Conservation (phyloP, 345 rosid species). For the Pistacia integerrima region DNA sequence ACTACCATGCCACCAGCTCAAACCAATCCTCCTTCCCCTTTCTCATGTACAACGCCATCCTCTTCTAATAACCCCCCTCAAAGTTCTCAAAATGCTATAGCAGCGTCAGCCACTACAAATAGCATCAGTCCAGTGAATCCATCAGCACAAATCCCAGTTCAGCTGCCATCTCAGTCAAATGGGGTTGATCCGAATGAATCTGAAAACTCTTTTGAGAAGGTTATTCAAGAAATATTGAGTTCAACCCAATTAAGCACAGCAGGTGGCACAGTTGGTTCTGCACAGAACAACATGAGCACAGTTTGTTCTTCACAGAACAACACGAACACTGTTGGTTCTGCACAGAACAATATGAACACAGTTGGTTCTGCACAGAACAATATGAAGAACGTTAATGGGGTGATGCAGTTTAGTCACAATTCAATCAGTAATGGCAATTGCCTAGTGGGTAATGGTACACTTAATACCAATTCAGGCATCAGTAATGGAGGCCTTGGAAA, state of each 20-base stretch:
- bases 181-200: slow-evolving; percentile 49
- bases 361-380: slow-evolving; percentile 12
- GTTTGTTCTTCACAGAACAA: too few relatives aligned
- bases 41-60: slow-evolving; percentile 45
- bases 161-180: slow-evolving; percentile 42
- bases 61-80: slow-evolving; percentile 49
- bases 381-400: slow-evolving; percentile 39
- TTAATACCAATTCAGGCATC: slow-evolving; percentile 24
- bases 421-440: slow-evolving; percentile 27
- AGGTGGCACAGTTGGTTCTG: slow-evolving; percentile 39
- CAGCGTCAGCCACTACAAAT: slow-evolving; percentile 20
- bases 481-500: slow-evolving; percentile 40
- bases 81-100: slow-evolving; percentile 25
- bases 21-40: slow-evolving; percentile 44
- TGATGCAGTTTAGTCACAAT: slow-evolving; percentile 27
- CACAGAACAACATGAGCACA: slow-evolving; percentile 20
- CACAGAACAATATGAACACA: too few relatives aligned
- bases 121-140: slow-evolving; percentile 37
- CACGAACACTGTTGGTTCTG: too few relatives aligned
- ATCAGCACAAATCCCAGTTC: slow-evolving; percentile 36
- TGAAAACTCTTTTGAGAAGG: slow-evolving; percentile 58
- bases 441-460: slow-evolving; percentile 34
- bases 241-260: slow-evolving; percentile 46
- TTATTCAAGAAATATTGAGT: slow-evolving; percentile 56
- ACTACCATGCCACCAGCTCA: slow-evolving; percentile 46